Conservation (phyloP, 2,329 filamentous ascomycete genomes). For the Cordyceps farinosa region DNA sequence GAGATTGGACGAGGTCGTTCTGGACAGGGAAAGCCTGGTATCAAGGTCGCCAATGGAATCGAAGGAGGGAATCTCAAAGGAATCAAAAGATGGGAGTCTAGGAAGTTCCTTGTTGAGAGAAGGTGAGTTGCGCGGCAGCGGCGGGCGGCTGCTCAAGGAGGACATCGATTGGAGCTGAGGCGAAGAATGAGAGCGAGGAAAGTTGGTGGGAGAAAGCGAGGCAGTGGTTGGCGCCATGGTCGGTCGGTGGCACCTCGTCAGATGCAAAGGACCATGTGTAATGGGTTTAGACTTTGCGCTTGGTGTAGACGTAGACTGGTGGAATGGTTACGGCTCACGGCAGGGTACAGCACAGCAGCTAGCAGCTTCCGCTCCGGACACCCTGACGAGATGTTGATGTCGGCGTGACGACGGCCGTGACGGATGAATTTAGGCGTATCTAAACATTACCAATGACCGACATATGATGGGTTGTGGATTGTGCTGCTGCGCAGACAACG, state of each 20-base stretch:
- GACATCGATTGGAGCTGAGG: conserved; percentile 31
- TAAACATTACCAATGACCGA: conserved; percentile 4
- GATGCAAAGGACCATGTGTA: conserved; percentile 1
- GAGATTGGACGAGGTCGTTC: conserved; percentile 11
- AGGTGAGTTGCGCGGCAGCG: conserved; percentile 18
- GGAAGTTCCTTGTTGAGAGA: conserved; percentile 27
- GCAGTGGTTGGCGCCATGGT: conserved; percentile 39
- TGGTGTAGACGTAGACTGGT: not conserved
- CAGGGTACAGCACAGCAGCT: not conserved
- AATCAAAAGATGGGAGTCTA: conserved; percentile 34
- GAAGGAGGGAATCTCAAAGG: conserved; percentile 52
- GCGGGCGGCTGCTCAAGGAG: conserved; percentile 21
- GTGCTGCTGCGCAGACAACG: not conserved
- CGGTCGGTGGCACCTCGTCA: conserved; percentile 5
- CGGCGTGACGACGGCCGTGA: not conserved
- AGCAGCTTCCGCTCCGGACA: not conserved
- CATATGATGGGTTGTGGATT: not conserved
- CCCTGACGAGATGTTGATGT: not conserved
- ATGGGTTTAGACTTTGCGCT: not conserved
- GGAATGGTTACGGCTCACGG: not conserved
- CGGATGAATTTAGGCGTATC: not conserved
- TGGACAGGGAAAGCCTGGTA: conserved; percentile 40
- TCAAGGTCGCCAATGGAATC: conserved; percentile 49
- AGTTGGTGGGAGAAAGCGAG: conserved; percentile 22
- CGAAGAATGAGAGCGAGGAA: conserved; percentile 35